Evolutionary conservation across 176 grass and related monocot species (phyloP).

Genomic region (Carex myosuroides): DNA sequence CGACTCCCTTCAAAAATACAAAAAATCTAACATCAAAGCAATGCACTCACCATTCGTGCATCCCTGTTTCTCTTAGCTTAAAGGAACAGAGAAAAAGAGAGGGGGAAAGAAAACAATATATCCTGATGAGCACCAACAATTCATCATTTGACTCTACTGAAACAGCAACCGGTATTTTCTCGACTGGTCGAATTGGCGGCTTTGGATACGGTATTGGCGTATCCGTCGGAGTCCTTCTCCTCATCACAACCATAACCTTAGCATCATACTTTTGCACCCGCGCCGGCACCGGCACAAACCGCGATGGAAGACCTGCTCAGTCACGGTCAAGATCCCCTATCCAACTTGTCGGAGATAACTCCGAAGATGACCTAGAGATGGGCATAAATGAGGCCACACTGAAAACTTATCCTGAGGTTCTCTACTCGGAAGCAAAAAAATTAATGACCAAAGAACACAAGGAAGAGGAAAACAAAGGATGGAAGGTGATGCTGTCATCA

Average conservation of each 20-base stretch:
- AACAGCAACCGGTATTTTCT: slow-evolving; percentile 34
- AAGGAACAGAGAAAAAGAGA: neutral
- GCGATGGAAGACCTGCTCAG: neutral
- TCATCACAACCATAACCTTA: slow-evolving; percentile 52
- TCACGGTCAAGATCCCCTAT: neutral
- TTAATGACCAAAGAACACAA: neutral
- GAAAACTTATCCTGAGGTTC: slow-evolving; percentile 41
- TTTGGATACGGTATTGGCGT: slow-evolving; percentile 61
- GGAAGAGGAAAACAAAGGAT: neutral
- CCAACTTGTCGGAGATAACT: neutral
- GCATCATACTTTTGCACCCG: slow-evolving; percentile 68
- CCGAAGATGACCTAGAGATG: slow-evolving; percentile 18
- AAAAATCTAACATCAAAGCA: neutral
- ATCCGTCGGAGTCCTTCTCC: slow-evolving; percentile 60
- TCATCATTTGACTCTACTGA: neutral
- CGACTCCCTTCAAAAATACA: neutral
- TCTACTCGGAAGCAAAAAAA: slow-evolving; percentile 36
- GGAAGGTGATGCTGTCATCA: neutral
- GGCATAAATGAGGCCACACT: slow-evolving; percentile 66
- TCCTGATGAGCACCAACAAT: neutral
- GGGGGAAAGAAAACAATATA: neutral
- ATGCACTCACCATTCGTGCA: neutral
- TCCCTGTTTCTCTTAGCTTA: neutral
- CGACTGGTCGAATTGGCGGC: slow-evolving; percentile 31
- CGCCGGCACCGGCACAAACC: neutral